phyloP scores from a whole-genome alignment of 768 basidiomycete genomes.

The Terana coerulea region DNA sequence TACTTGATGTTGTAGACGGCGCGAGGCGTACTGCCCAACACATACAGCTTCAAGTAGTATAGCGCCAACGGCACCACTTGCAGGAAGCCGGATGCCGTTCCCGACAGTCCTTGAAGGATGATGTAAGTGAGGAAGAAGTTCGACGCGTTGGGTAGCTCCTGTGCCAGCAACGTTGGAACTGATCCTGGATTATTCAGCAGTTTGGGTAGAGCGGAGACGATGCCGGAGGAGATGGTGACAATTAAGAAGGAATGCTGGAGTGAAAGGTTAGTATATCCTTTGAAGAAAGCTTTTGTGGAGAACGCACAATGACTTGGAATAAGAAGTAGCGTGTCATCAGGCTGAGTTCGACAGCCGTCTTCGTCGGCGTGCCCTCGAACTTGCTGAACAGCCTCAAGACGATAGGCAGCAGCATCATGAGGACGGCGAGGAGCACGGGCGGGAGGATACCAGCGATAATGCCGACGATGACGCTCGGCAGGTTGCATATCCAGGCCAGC shows the following conservation, averaged over 20 bases:
- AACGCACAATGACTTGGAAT: constrained; percentile 65
- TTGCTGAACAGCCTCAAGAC: constrained; percentile 70
- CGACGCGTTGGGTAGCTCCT: constrained; percentile 72
- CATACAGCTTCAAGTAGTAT: constrained; percentile 86
- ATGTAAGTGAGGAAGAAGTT: constrained; percentile 89
- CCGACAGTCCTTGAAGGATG: constrained; percentile 75
- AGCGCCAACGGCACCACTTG: constrained; percentile 68
- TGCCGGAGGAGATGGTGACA: constrained; percentile 76
- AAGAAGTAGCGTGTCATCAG: constrained; percentile 87
- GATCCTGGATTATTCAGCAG: constrained; percentile 63
- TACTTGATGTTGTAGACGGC: constrained; percentile 83
- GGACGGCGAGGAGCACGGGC: constrained; percentile 77
- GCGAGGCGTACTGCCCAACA: constrained; percentile 86
- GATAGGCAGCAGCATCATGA: constrained; percentile 86
- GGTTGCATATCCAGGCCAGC: constrained; percentile 76
- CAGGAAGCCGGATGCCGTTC: constrained; percentile 75
- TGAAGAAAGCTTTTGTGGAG: constrained; percentile 39
- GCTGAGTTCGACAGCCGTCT: constrained; percentile 61
- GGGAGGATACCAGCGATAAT: constrained; percentile 86
- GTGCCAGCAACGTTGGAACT: constrained; percentile 65
- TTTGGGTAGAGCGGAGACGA: constrained; percentile 59
- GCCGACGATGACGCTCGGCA: constrained; percentile 64
- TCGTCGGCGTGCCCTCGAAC: constrained; percentile 89
- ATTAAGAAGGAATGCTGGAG: constrained; percentile 77
- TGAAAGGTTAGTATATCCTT: constrained; percentile 16